Conservation (phyloP, 805 yeast species). For the Wilhelminamyces savonicus region DNA sequence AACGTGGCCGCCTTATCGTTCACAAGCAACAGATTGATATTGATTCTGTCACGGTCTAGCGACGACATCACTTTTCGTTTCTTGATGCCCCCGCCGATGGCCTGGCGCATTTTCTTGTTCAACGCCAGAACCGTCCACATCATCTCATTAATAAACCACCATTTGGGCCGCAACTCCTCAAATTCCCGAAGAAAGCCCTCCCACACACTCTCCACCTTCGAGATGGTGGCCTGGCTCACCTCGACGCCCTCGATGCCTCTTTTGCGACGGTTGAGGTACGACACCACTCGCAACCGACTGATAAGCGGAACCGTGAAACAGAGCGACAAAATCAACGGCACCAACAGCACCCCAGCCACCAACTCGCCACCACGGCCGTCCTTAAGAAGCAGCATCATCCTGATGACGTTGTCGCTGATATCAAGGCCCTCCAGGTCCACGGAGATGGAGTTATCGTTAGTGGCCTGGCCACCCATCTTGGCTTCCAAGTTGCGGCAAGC, state of each 20-base stretch:
- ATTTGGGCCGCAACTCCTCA: too few species aligned
- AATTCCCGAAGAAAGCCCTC: too few species aligned
- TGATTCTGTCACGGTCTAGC: too few species aligned
- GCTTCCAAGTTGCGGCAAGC: slow-evolving; percentile 10
- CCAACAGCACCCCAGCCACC: slow-evolving; percentile 7
- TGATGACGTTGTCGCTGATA: slow-evolving; percentile 6
- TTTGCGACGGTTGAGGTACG: too few species aligned
- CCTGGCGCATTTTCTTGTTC: slow-evolving; percentile 1
- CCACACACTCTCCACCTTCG: too few species aligned
- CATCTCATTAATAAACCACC: slow-evolving; percentile 12
- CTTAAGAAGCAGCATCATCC: slow-evolving; percentile 4
- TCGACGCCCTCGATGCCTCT: too few species aligned
- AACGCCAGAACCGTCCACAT: slow-evolving; percentile 4
- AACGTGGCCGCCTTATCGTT: too few species aligned
- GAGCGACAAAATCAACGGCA: slow-evolving; percentile 11
- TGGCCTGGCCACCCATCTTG: slow-evolving; percentile 2
- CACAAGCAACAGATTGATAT: too few species aligned
- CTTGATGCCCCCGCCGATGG: too few species aligned
- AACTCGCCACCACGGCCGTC: slow-evolving; percentile 8
- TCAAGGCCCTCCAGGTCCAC: slow-evolving; percentile 5
- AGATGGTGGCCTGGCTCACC: too few species aligned
- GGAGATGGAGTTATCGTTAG: slow-evolving; percentile 3
- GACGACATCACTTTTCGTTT: too few species aligned
- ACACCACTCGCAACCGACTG: slow-evolving; percentile 6
- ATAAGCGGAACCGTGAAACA: slow-evolving; percentile 10